phyloP scores from a whole-genome alignment of 75 land plant genomes.

The Gnetum montanum region DNA sequence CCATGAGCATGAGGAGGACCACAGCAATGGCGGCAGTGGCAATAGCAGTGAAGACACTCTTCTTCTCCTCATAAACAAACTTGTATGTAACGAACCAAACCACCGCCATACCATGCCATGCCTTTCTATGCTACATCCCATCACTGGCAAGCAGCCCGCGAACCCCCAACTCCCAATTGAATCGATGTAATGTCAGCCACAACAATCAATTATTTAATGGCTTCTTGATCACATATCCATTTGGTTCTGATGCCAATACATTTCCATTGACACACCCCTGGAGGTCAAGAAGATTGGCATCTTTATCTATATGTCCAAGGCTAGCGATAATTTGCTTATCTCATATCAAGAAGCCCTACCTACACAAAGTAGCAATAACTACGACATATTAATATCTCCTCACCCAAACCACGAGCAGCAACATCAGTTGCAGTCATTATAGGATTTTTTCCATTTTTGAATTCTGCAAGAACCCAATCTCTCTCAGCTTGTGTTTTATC shows the following conservation, averaged over 20 bases:
- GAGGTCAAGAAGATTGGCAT: constrained; percentile 10
- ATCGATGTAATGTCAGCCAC: constrained; percentile 3
- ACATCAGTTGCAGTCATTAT: constrained; percentile 94
- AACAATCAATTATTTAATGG: not conserved
- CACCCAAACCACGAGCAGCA: constrained; percentile 95
- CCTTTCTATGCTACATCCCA: constrained; percentile 26
- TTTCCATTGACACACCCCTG: constrained; percentile 6
- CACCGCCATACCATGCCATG: constrained; percentile 9
- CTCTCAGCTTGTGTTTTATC: constrained; percentile 83
- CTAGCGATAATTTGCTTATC: constrained; percentile 1
- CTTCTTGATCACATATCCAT: not conserved
- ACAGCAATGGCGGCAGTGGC: constrained; percentile 21
- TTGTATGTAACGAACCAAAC: constrained; percentile 17
- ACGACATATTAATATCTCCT: too few relatives aligned
- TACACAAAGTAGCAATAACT: too few relatives aligned
- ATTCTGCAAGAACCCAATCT: constrained; percentile 80
- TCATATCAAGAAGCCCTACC: too few relatives aligned
- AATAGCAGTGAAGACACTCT: constrained; percentile 9
- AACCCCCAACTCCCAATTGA: constrained; percentile 34
- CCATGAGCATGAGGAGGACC: constrained; percentile 18
- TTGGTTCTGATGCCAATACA: constrained; percentile 8
- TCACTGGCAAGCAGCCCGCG: constrained; percentile 59
- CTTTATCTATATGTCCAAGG: constrained; percentile 5
- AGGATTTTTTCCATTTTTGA: constrained; percentile 78
- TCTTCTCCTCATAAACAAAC: constrained; percentile 4